Conservation (phyloP, 768 basidiomycete genomes). For the Tricholoma bakamatsutake region DNA sequence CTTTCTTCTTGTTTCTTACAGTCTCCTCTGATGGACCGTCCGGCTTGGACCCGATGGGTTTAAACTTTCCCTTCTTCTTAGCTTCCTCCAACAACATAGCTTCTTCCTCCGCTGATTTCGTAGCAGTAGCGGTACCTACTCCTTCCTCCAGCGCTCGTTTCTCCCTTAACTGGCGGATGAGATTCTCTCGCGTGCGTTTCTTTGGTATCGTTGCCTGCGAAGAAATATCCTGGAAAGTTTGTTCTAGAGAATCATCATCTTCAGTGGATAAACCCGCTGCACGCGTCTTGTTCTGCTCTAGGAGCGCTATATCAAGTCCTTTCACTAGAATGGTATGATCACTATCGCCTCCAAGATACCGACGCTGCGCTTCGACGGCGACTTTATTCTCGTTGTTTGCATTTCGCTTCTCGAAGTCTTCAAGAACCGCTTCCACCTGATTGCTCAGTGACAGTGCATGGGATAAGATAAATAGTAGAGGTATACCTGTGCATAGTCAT, state of each 20-base stretch:
- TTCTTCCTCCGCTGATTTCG: slow-evolving; percentile 24
- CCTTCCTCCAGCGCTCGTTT: slow-evolving; percentile 36
- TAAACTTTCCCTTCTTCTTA: slow-evolving; percentile 47
- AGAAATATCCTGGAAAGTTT: slow-evolving; percentile 52
- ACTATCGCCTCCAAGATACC: slow-evolving; percentile 79
- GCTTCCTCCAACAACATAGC: slow-evolving; percentile 33
- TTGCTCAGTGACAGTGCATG: slow-evolving; percentile 2
- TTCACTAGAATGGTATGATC: slow-evolving; percentile 86
- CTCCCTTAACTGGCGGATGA: slow-evolving; percentile 67
- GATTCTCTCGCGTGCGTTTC: slow-evolving; percentile 77
- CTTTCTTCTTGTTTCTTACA: slow-evolving; percentile 49
- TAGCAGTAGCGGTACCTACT: slow-evolving; percentile 12
- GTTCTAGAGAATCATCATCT: slow-evolving; percentile 80
- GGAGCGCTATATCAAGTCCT: slow-evolving; percentile 80
- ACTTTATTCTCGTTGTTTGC: slow-evolving; percentile 52
- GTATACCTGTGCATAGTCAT: slow-evolving; percentile 72
- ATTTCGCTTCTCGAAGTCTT: slow-evolving; percentile 70
- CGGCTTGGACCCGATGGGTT: slow-evolving; percentile 64
- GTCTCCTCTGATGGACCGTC: slow-evolving; percentile 34
- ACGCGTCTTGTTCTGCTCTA: slow-evolving; percentile 79
- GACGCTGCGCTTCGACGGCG: slow-evolving; percentile 66
- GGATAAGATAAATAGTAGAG: slow-evolving; percentile 4
- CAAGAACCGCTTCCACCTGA: slow-evolving; percentile 74
- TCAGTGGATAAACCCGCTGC: slow-evolving; percentile 42
- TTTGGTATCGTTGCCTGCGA: slow-evolving; percentile 25